These are phyloP conservation scores for Ogataea glucozyma DNA, from an alignment of 805 yeast species.

Conservation along the genomic window DNA sequence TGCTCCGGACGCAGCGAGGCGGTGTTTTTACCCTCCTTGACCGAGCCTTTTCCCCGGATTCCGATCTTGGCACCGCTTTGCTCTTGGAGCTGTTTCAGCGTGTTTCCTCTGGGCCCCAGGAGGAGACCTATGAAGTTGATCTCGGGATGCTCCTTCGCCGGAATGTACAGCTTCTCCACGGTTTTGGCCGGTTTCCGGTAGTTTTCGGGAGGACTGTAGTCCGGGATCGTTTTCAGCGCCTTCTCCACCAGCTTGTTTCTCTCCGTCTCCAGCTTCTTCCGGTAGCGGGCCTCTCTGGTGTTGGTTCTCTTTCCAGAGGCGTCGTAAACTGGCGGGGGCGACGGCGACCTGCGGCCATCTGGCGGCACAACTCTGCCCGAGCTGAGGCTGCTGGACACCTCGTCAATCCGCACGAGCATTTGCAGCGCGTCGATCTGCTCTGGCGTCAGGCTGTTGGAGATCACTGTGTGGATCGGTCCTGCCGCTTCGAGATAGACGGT, in stretches of 20 bases:
- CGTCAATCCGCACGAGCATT: constrained; percentile 72
- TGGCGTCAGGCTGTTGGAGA: constrained; percentile 46
- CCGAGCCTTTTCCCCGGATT: constrained; percentile 94
- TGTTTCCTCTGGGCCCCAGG: constrained; percentile 95
- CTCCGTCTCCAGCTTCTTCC: constrained; percentile 69
- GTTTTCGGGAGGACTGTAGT: constrained; percentile 76
- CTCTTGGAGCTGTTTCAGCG: constrained; percentile 75
- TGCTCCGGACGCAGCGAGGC: constrained; percentile 48
- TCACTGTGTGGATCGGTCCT: constrained; percentile 18
- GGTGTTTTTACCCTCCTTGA: constrained; percentile 80
- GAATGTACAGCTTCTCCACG: constrained; percentile 80
- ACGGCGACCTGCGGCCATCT: constrained; percentile 59
- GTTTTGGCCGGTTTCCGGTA: constrained; percentile 66
- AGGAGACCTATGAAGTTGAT: constrained; percentile 90
- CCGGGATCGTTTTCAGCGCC: constrained; percentile 71
- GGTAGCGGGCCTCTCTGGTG: constrained; percentile 72
- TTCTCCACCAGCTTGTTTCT: constrained; percentile 75
- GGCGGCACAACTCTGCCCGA: constrained; percentile 55
- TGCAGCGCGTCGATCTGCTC: constrained; percentile 83
- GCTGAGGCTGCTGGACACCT: constrained; percentile 62
- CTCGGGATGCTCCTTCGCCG: constrained; percentile 83
- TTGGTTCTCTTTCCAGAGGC: constrained; percentile 78
- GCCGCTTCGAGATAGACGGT: constrained; percentile 16
- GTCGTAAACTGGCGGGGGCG: constrained; percentile 94
- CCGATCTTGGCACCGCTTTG: constrained; percentile 88